Percentiles rank a stretch among this genome's conserved stretches.
Evolutionary conservation across 768 basidiomycete genomes (phyloP).

Genomic region (Asterophora lycoperdoides): DNA sequence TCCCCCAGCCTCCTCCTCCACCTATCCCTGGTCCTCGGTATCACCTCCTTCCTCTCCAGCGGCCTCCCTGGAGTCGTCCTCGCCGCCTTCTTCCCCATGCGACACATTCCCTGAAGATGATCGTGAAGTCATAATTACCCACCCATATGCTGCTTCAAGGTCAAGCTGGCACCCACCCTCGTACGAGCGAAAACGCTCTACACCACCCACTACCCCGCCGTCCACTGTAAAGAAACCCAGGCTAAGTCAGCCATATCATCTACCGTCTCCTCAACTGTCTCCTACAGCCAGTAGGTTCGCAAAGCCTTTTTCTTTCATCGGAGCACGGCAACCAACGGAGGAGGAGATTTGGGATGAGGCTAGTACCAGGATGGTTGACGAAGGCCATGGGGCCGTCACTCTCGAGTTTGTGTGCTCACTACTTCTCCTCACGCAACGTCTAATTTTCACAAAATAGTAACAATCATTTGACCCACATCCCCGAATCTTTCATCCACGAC

Average conservation of each 20-base stretch:
- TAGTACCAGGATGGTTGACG: conserved; percentile 40
- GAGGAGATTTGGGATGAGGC: conserved; percentile 46
- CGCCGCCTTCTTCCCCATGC: conserved; percentile 28
- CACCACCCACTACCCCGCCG: conserved; percentile 13
- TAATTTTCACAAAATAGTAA: conserved; percentile 26
- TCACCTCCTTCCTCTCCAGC: conserved; percentile 52
- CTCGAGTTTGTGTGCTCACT: conserved; percentile 42
- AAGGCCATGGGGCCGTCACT: conserved; percentile 45
- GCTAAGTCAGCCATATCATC: conserved; percentile 8
- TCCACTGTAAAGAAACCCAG: conserved; percentile 14
- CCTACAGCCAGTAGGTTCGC: conserved; percentile 1
- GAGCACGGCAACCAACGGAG: conserved; percentile 26
- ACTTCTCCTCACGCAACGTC: conserved; percentile 1
- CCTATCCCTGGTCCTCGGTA: conserved; percentile 33
- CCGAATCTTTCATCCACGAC: conserved; percentile 42
- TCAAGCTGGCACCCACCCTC: conserved; percentile 37
- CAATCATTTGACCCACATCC: conserved; percentile 43
- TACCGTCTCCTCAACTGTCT: neutral
- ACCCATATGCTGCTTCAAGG: conserved; percentile 62
- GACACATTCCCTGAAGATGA: too few relatives aligned
- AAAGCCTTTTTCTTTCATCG: neutral
- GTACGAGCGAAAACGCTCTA: conserved; percentile 37
- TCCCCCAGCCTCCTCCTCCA: neutral
- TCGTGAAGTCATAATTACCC: too few relatives aligned
- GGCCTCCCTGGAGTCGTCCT: conserved; percentile 22